Evolutionary conservation across 148 eudicot species (phyloP).

Genomic region (Vaccinium darrowii): DNA sequence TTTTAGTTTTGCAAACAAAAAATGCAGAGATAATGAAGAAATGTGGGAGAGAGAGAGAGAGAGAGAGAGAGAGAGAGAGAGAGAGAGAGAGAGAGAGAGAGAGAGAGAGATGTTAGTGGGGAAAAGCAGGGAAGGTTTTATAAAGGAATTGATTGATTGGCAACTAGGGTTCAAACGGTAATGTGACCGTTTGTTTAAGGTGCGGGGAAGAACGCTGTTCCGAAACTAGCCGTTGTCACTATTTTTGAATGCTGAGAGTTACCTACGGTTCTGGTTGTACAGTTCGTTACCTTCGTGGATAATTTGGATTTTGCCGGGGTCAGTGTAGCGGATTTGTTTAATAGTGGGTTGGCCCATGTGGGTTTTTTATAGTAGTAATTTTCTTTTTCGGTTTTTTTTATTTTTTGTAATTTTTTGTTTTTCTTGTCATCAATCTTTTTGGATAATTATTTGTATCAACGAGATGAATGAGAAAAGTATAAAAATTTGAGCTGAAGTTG

Average conservation of each 20-base stretch:
- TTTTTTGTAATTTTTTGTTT: neutral
- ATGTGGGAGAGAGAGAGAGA: constrained; percentile 24
- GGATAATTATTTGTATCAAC: neutral
- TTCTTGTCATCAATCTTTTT: neutral
- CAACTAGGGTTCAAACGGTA: neutral
- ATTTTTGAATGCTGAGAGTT: neutral
- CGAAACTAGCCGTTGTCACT: neutral
- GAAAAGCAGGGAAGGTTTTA: neutral
- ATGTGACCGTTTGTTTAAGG: too few relatives aligned
- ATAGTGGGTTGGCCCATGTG: neutral
- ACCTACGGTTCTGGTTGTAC: too few relatives aligned
- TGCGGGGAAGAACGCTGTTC: neutral
- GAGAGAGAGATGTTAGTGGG: constrained; percentile 15
- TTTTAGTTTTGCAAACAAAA: neutral
- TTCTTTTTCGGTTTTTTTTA: neutral
- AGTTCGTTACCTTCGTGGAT: neutral
- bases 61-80: constrained; percentile 23
- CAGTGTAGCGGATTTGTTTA: neutral
- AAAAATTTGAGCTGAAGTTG: neutral
- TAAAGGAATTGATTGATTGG: neutral
- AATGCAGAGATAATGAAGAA: neutral
- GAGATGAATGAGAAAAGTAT: neutral
- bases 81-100: neutral
- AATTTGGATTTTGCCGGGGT: neutral
- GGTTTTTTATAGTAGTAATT: too few relatives aligned